Evolutionary conservation across 805 yeast species (phyloP).

Genomic region (Candida boidinii): DNA sequence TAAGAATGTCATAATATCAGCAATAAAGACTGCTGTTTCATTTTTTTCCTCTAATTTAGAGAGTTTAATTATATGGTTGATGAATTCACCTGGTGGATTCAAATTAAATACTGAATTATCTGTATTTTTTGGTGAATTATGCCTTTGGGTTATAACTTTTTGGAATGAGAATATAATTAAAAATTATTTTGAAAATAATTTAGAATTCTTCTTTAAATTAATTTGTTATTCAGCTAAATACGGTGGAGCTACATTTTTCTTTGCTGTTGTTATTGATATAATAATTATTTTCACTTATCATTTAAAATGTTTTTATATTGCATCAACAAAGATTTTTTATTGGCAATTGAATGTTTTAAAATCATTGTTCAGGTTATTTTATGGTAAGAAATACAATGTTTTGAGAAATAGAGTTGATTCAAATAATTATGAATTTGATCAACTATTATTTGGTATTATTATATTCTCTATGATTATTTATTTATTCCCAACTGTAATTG

Average conservation of each 20-base stretch:
- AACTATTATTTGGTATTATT: conserved; percentile 79
- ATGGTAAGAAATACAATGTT: conserved; percentile 83
- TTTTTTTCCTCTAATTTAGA: conserved; percentile 22
- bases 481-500: conserved; percentile 78
- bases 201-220: conserved; percentile 8
- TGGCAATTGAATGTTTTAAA: conserved; percentile 62
- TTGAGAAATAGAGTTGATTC: conserved; percentile 81
- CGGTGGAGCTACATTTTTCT: conserved; percentile 60
- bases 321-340: conserved; percentile 70
- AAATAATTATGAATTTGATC: conserved; percentile 78
- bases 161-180: conserved; percentile 40
- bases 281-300: conserved; percentile 60
- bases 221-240: conserved; percentile 11
- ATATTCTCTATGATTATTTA: conserved; percentile 73
- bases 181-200: conserved; percentile 7
- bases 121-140: conserved; percentile 75
- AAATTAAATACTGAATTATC: conserved; percentile 85
- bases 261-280: conserved; percentile 61
- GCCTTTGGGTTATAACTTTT: conserved; percentile 73
- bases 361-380: conserved; percentile 74
- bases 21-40: conserved; percentile 19
- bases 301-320: conserved; percentile 65
- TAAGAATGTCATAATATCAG: conserved; percentile 7
- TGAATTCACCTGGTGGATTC: conserved; percentile 89
- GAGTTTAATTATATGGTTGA: conserved; percentile 58